Percentiles rank a stretch among this genome's conserved stretches.
Evolutionary conservation across 2,329 filamentous ascomycete genomes (phyloP).

Genomic region (Fusarium goolgardi): DNA sequence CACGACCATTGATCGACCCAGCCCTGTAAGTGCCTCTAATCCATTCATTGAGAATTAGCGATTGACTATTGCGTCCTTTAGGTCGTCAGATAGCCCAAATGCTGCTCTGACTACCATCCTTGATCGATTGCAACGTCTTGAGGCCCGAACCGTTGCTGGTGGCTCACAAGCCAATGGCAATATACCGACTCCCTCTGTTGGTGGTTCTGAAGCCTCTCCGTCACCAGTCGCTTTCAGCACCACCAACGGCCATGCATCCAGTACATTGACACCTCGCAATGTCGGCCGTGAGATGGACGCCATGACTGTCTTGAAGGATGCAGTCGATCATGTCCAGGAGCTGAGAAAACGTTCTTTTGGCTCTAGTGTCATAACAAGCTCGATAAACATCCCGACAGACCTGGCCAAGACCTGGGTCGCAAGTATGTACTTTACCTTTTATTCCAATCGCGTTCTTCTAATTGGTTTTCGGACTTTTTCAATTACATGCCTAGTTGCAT

Average conservation of each 20-base stretch:
- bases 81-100: conserved; percentile 15
- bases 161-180: conserved; percentile 7
- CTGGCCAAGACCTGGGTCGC: conserved; percentile 47
- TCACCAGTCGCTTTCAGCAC: conserved; percentile 27
- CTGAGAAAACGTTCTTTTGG: conserved; percentile 41
- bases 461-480: conserved; percentile 43
- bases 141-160: conserved; percentile 33
- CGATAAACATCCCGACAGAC: conserved; percentile 45
- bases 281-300: conserved; percentile 39
- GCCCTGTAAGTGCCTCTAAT: conserved; percentile 30
- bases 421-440: conserved; percentile 29
- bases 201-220: conserved; percentile 32
- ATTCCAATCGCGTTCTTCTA: neutral
- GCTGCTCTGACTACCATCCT: conserved; percentile 46
- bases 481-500: conserved; percentile 47
- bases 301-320: conserved; percentile 46
- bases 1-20: conserved; percentile 29
- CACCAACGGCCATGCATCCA: conserved; percentile 17
- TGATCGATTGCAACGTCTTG: conserved; percentile 48
- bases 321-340: conserved; percentile 47
- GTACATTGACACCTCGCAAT: conserved; percentile 6
- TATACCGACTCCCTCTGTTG: conserved; percentile 14
- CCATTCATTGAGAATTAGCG: neutral
- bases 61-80: conserved; percentile 23
- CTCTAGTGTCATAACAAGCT: conserved; percentile 38